Percentiles rank a stretch among this genome's conserved stretches.
Conservation (phyloP, 2,329 filamentous ascomycete genomes). For the Verticillium tricorpus region DNA sequence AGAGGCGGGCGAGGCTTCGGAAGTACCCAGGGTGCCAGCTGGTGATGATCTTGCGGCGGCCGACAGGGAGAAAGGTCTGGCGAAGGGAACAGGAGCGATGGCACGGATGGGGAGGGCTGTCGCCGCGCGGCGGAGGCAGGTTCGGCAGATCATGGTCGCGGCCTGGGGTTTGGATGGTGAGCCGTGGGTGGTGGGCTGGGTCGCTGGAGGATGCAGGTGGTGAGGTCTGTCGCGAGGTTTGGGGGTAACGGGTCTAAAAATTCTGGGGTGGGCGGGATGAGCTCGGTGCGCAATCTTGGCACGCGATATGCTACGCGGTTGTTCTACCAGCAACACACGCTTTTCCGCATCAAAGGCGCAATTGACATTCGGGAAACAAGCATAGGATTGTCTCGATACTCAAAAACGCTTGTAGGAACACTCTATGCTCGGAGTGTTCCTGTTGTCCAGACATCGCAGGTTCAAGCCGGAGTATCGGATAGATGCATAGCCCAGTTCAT, state of each 20-base stretch:
- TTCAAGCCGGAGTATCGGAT: neutral
- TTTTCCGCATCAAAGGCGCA: neutral
- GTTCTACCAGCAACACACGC: neutral
- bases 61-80: constrained; percentile 36
- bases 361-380: too few relatives aligned
- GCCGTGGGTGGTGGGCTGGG: neutral
- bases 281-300: constrained; percentile 1
- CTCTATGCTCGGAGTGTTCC: too few relatives aligned
- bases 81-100: constrained; percentile 13
- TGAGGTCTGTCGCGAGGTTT: constrained; percentile 1
- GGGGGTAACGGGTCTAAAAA: constrained; percentile 9
- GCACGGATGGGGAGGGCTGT: constrained; percentile 24
- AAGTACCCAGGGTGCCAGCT: constrained; percentile 2
- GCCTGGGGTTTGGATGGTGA: neutral
- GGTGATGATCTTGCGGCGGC: constrained; percentile 12
- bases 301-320: neutral
- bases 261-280: constrained; percentile 14
- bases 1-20: constrained; percentile 21
- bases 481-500: neutral
- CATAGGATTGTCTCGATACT: too few relatives aligned
- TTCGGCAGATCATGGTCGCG: constrained; percentile 33
- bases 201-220: constrained; percentile 1
- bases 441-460: neutral
- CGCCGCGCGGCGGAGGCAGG: constrained; percentile 43
- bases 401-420: too few relatives aligned